Evolutionary conservation across 148 eudicot species (phyloP), one percentile per base, ranked within the genome.

Genomic region (Vaccinium darrowii): DNA sequence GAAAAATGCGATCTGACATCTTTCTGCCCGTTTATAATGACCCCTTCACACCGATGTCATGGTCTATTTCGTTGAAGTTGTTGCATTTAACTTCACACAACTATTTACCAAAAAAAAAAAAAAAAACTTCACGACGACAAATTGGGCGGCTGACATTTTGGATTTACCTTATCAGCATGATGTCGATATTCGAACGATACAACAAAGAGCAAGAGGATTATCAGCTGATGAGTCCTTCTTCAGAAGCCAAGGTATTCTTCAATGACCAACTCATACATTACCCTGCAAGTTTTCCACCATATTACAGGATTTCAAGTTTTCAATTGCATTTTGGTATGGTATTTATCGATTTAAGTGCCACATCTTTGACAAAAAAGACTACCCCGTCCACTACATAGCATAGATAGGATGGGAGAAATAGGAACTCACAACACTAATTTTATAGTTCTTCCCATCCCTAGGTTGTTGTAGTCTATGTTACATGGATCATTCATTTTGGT

Each of bases 191-290:
- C 0, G 77, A 73, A 16, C 9, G 51, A 73, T 73, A 73, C 50
- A 39, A 73, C 50, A 73, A 73, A 73, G 77, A 73, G 50, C 77
- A 73, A 16, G 77, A 73, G 77, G 50, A 73, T 1, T 33, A 73
- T 18, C 77, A 73, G 77, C 50, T 73, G 77, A 36, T 76, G 56
- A 76, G 79, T 76, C 56, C 79, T 8, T 47, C 79, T 76, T 47
- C 54, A 47, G 79, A 76, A 76, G 54, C 54, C 54, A 76, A 76
- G 79, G 79, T 76, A 76, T 47, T 47, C 53, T 76, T 49, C 12
- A 4, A 39, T 43, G 49, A 39, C 12, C 52, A 43, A 74, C 78
- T 47, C 79, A 47, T 16, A 16, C 19, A 76, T 47, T 76, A 47
- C 79, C 27, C 27, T 19, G 56, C 79, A 19, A 18, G n/a, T 49